Conservation (phyloP, 345 rosid species). For the Murraya paniculata region DNA sequence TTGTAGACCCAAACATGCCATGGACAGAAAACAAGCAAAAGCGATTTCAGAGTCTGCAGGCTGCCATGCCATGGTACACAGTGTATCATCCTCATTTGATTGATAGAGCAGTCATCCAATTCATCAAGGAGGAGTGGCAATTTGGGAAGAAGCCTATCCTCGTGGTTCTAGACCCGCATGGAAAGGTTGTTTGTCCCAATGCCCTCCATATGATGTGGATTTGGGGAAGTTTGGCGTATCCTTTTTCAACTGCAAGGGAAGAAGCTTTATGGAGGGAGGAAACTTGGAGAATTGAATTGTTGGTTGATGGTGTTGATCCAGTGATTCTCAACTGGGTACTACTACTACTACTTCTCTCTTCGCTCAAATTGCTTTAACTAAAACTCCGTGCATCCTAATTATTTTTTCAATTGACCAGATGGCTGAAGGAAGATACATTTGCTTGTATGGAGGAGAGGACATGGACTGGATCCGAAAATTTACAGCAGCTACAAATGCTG, state of each 20-base stretch:
- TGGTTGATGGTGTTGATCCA: slow-evolving; percentile 51
- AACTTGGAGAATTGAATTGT: slow-evolving; percentile 55
- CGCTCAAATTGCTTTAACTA: not conserved
- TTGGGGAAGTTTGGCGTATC: slow-evolving; percentile 70
- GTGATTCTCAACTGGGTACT: slow-evolving; percentile 47
- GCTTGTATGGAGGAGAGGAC: slow-evolving; percentile 81
- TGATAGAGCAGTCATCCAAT: slow-evolving; percentile 45
- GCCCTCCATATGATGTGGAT: slow-evolving; percentile 89
- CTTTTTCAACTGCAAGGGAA: slow-evolving; percentile 63
- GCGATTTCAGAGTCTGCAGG: slow-evolving; percentile 47
- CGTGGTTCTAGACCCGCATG: slow-evolving; percentile 79
- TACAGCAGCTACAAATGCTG: slow-evolving; percentile 30
- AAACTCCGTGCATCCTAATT: no score
- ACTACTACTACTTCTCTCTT: slow-evolving; percentile 8
- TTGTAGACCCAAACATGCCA: slow-evolving; percentile 40
- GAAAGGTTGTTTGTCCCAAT: slow-evolving; percentile 61
- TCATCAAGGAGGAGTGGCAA: slow-evolving; percentile 62
- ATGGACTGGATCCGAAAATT: slow-evolving; percentile 60
- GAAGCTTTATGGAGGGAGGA: slow-evolving; percentile 62
- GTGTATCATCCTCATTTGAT: slow-evolving; percentile 54
- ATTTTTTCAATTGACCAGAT: slow-evolving; percentile 31
- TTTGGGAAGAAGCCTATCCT: slow-evolving; percentile 63
- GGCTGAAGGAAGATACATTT: slow-evolving; percentile 44
- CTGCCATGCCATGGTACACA: slow-evolving; percentile 73
- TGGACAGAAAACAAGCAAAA: slow-evolving; percentile 46